Evolutionary conservation across 306 rosid genomes (phyloP).

Genomic region (Purshia tridentata): DNA sequence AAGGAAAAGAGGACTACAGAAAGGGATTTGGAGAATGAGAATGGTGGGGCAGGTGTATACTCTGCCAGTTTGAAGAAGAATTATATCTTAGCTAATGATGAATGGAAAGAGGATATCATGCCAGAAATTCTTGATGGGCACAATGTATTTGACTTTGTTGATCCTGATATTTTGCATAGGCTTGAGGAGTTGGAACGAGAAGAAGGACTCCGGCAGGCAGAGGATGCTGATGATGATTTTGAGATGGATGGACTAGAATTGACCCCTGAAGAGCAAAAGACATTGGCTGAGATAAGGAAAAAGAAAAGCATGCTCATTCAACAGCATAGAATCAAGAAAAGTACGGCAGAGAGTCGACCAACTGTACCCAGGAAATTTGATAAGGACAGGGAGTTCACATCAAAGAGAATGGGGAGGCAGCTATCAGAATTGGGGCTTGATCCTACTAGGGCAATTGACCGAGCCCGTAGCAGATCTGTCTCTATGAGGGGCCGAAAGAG

Average conservation of each 20-base stretch:
- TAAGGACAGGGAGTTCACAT: conserved; percentile 58
- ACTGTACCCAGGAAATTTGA: conserved; percentile 75
- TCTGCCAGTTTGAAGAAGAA: conserved; percentile 75
- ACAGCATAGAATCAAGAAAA: conserved; percentile 78
- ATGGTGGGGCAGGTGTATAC: conserved; percentile 93
- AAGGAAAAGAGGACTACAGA: conserved; percentile 63
- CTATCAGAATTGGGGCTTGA: conserved; percentile 69
- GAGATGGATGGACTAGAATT: conserved; percentile 63
- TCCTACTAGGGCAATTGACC: conserved; percentile 57
- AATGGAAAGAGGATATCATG: conserved; percentile 79
- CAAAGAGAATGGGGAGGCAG: conserved; percentile 84
- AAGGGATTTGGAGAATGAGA: conserved; percentile 77
- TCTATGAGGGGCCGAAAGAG: conserved; percentile 62
- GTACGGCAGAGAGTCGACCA: conserved; percentile 85
- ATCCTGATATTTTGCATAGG: conserved; percentile 71
- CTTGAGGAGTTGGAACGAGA: conserved; percentile 84
- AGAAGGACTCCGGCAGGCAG: conserved; percentile 58
- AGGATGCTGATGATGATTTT: conserved; percentile 55
- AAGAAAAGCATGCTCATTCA: conserved; percentile 66
- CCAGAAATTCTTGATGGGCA: conserved; percentile 94
- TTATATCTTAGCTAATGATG: conserved; percentile 70
- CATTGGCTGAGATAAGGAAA: conserved; percentile 63
- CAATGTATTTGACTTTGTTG: conserved; percentile 78
- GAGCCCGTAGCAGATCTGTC: conserved; percentile 67
- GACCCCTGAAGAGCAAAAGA: conserved; percentile 63